Percentiles rank a stretch among this genome's conserved stretches.
Evolutionary conservation across 2,329 filamentous ascomycete genomes (phyloP).

Genomic region (Trichoderma sp.): DNA sequence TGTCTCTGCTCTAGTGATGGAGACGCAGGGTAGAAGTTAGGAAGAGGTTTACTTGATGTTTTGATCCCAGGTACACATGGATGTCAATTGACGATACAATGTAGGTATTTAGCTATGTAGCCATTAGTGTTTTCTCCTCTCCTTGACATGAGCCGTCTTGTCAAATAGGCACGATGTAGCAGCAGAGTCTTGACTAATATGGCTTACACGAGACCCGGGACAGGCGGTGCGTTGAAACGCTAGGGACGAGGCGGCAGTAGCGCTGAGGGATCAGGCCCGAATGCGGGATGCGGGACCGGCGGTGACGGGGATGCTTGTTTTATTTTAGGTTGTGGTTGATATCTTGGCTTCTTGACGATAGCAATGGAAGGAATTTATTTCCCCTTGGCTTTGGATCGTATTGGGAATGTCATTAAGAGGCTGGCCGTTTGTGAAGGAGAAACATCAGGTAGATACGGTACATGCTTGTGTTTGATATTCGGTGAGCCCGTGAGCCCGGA

Average conservation of each 20-base stretch:
- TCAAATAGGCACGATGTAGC: neutral
- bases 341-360: neutral
- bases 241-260: neutral
- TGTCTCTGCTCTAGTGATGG: neutral
- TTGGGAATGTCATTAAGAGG: neutral
- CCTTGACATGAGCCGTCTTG: too few relatives aligned
- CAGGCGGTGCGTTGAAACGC: neutral
- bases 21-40: neutral
- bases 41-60: neutral
- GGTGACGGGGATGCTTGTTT: neutral
- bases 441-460: neutral
- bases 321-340: neutral
- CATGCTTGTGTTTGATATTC: neutral
- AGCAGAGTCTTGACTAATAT: neutral
- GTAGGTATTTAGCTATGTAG: neutral
- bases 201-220: neutral
- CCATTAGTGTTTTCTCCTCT: too few relatives aligned
- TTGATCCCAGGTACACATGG: neutral
- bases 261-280: conserved; percentile 18
- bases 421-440: neutral
- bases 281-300: conserved; percentile 12
- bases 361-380: neutral
- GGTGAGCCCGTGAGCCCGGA: neutral
- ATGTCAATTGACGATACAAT: neutral
- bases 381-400: neutral